Base-by-base conservation (phyloP, 2,329 filamentous ascomycete genomes). In the Fusarium protoensiforme region DNA sequence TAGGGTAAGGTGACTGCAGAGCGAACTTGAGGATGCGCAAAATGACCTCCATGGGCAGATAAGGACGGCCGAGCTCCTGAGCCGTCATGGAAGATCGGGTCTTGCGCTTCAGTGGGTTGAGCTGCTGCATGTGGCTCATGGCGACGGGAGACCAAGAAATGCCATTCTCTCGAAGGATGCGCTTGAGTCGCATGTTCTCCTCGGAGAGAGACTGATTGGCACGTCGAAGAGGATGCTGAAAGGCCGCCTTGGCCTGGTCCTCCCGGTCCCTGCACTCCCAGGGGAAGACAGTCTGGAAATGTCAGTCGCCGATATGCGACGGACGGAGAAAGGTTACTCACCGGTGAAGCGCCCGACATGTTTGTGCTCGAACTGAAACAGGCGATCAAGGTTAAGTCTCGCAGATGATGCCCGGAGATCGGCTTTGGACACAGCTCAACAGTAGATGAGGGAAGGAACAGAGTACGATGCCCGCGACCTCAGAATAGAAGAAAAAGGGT, bases 221-320 rank as follows among this genome's bases (percentile, higher is more conserved):
- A 63, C 79, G 79, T 31, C 86, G 86, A n/a, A 87, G 79, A 35
- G 87, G 87, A 35, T 84, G 80, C 35, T 87, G 84, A 76, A 86
- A 88, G 56, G 83, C 81, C 38, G 80, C 78, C 78, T 85, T 85
- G 56, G 87, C 86, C 78, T 85, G 83, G 33, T 89, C 87, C 67
- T 87, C 83, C 74, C 85, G 86, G 72, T 89, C 87, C 62, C 87
- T 85, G 64, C 84, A 85, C 74, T 89, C 87, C 84, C 84, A 87
- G 5, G 87, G 84, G 56, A 81, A 83, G 36, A 80, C 72, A 22
- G 77, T 74, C 80, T 84, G 22, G 14, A 43, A 22, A 20, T 68
- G 46, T 65, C 53, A 67, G 76, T 67, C 65, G 48, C 7, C 64
- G 39, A 5, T n/a, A n/a, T 6, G 31, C 43, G 18, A 38, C 18